Percentiles rank a stretch among this genome's conserved stretches.
These are phyloP conservation scores for Aspergillus niger DNA, from an alignment of 2,329 filamentous ascomycete species.

Conservation along the genomic window DNA sequence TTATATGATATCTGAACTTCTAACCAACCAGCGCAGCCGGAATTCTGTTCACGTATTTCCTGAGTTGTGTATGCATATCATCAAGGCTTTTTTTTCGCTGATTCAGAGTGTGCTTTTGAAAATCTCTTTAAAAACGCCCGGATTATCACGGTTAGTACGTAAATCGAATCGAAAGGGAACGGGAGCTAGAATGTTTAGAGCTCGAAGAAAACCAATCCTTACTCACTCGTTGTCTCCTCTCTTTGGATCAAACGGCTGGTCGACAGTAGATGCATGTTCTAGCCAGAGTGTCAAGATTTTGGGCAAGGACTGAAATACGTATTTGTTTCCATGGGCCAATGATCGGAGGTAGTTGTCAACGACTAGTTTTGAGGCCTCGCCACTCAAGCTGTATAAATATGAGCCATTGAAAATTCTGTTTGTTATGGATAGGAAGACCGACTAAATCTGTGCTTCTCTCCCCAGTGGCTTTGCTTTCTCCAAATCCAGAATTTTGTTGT, in stretches of 20 bases:
- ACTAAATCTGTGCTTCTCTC: conserved; percentile 74
- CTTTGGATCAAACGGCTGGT: conserved; percentile 58
- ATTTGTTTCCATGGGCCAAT: conserved; percentile 86
- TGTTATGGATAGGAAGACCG: conserved; percentile 17
- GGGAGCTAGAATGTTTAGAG: too few relatives aligned
- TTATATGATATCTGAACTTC: not conserved
- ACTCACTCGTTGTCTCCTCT: conserved; percentile 50
- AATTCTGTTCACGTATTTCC: conserved; percentile 69
- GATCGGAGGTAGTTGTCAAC: conserved; percentile 93
- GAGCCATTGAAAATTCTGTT: conserved; percentile 9
- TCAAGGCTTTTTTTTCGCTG: conserved; percentile 66
- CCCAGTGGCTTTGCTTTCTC: conserved; percentile 75
- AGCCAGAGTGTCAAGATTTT: conserved; percentile 92
- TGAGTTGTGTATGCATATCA: conserved; percentile 71
- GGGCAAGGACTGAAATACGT: conserved; percentile 91
- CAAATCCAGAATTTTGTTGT: conserved; percentile 91
- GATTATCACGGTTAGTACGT: not conserved
- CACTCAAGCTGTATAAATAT: conserved; percentile 59
- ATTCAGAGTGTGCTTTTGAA: conserved; percentile 49
- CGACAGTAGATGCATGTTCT: conserved; percentile 77
- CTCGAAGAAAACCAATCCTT: not conserved
- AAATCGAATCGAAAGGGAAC: too few relatives aligned
- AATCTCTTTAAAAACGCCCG: conserved; percentile 35
- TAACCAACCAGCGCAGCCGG: conserved; percentile 47
- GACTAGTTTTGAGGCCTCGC: conserved; percentile 82